phyloP scores from a whole-genome alignment of 768 basidiomycete species.

The Ephemerocybe angulata region DNA sequence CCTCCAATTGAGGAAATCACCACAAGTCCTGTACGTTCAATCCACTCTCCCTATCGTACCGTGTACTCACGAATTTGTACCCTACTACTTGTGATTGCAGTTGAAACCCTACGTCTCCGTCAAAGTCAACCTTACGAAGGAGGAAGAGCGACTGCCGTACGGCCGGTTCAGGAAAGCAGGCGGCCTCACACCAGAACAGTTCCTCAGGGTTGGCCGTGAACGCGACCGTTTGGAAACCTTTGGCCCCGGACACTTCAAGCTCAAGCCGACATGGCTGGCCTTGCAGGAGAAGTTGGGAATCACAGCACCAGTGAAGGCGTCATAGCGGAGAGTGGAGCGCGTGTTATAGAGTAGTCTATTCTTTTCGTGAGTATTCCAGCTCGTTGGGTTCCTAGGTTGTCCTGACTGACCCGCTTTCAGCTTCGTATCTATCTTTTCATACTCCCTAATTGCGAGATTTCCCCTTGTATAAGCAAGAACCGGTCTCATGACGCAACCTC shows the following conservation, averaged over 20 bases:
- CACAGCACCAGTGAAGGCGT: neutral
- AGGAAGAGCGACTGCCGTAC: constrained; percentile 34
- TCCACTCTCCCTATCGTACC: neutral
- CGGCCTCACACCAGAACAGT: constrained; percentile 42
- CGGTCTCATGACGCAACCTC: too few species aligned
- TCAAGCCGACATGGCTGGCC: neutral
- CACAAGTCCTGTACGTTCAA: constrained; percentile 48
- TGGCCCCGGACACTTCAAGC: constrained; percentile 8
- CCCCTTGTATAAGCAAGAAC: too few species aligned
- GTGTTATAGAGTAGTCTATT: neutral
- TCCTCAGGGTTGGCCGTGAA: constrained; percentile 38
- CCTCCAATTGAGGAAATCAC: constrained; percentile 66
- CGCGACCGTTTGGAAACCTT: constrained; percentile 17
- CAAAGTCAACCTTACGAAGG: constrained; percentile 35
- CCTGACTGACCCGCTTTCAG: neutral
- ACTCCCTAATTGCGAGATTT: too few species aligned
- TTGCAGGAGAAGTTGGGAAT: neutral
- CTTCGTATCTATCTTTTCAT: neutral
- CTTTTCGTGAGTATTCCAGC: neutral
- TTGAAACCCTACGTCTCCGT: constrained; percentile 67
- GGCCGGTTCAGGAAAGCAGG: constrained; percentile 34
- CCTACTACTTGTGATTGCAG: constrained; percentile 29
- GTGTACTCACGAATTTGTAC: neutral
- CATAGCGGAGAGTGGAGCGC: neutral
- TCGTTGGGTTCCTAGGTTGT: neutral